Conservation (phyloP, 2,329 filamentous ascomycete species). For the Penicillium thymicola region DNA sequence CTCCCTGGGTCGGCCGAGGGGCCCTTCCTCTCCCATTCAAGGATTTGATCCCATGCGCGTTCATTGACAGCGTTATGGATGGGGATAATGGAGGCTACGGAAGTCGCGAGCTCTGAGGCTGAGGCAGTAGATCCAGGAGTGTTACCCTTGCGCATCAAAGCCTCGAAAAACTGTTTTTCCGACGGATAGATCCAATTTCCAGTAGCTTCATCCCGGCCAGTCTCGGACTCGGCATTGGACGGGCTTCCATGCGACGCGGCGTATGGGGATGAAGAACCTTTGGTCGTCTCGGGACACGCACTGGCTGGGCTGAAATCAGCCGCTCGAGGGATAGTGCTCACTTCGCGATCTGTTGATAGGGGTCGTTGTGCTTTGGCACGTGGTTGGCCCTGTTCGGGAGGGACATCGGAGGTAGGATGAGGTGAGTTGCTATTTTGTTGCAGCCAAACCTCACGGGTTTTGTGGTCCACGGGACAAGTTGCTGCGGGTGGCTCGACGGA, state of each 20-base stretch:
- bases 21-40: conserved; percentile 77
- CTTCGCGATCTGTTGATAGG: conserved; percentile 66
- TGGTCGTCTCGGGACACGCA: conserved; percentile 23
- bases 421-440: conserved; percentile 45
- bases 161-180: conserved; percentile 96
- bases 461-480: conserved; percentile 85
- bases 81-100: conserved; percentile 89
- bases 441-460: conserved; percentile 84
- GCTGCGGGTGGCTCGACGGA: conserved; percentile 30
- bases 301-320: conserved; percentile 23
- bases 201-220: conserved; percentile 62
- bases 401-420: conserved; percentile 29
- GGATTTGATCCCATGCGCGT: conserved; percentile 88
- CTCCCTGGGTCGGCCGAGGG: conserved; percentile 53
- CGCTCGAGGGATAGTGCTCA: conserved; percentile 75
- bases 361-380: conserved; percentile 34
- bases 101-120: conserved; percentile 52
- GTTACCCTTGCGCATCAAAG: conserved; percentile 89
- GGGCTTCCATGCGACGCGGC: conserved; percentile 41
- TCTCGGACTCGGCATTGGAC: conserved; percentile 76
- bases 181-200: conserved; percentile 98
- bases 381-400: conserved; percentile 27
- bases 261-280: conserved; percentile 26
- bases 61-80: conserved; percentile 99
- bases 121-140: conserved; percentile 53